These are phyloP conservation scores for Brachypodium distachyon DNA, from an alignment of 202 grass and related monocot species.

Conservation along the genomic window DNA sequence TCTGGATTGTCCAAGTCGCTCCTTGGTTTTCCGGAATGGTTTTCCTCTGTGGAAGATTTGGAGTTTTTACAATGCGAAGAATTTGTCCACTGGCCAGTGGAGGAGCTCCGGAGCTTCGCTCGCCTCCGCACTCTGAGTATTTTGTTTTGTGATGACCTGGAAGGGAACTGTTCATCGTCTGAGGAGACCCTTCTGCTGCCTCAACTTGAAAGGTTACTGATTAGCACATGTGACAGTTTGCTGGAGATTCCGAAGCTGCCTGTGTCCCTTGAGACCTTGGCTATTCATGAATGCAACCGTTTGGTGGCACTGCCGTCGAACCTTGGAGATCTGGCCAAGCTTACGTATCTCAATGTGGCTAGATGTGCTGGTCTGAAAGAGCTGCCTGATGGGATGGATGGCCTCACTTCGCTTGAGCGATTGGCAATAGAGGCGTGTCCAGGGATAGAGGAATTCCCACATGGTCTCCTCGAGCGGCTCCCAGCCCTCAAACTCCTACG, in stretches of 20 bases:
- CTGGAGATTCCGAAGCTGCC: neutral
- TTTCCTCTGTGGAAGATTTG: neutral
- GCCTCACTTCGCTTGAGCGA: neutral
- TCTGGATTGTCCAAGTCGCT: neutral
- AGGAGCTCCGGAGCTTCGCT: neutral
- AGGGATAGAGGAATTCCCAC: neutral
- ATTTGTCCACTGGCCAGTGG: neutral
- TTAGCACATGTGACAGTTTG: neutral
- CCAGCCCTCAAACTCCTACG: neutral
- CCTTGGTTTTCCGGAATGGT: neutral
- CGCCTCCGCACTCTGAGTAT: neutral
- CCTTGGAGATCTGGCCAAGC: neutral
- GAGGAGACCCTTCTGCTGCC: neutral
- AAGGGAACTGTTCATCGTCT: neutral
- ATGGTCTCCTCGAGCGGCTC: neutral
- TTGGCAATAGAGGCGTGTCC: neutral
- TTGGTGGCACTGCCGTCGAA: neutral
- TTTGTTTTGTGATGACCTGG: fast-evolving
- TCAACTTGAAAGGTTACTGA: neutral
- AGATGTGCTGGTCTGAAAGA: neutral
- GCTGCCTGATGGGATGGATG: neutral
- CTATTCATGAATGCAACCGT: fast-evolving
- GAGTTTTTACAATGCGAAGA: fast-evolving
- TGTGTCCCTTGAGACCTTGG: neutral
- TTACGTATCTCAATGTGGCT: fast-evolving